Evolutionary conservation across 495 filamentous ascomycete genomes (phyloP).

Genomic region (Zalerion maritima): DNA sequence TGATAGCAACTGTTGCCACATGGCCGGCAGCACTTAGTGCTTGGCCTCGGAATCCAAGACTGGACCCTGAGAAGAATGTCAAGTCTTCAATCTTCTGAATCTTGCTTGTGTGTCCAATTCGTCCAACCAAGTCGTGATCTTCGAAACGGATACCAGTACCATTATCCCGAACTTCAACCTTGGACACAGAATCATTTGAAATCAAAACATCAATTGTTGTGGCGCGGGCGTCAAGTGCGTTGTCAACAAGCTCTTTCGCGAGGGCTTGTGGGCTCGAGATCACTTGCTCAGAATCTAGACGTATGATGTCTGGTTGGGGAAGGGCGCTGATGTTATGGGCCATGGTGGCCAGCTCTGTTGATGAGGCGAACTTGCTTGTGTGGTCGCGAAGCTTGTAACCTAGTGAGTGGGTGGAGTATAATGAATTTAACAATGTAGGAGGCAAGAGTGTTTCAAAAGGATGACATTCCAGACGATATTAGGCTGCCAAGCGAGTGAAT

Average conservation of each 20-base stretch:
- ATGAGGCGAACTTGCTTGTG: too few species aligned
- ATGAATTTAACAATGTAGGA: too few species aligned
- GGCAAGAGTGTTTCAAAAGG: too few species aligned
- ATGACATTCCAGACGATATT: too few species aligned
- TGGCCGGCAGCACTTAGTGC: conserved; percentile 68
- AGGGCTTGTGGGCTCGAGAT: conserved; percentile 59
- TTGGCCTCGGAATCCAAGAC: conserved; percentile 76
- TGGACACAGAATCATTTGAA: conserved; percentile 59
- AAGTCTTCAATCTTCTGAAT: conserved; percentile 60
- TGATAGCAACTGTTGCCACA: conserved; percentile 49
- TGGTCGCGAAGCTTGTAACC: too few species aligned
- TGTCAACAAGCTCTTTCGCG: conserved; percentile 87
- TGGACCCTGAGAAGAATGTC: conserved; percentile 44
- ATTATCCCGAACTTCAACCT: conserved; percentile 85
- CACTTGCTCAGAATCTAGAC: conserved; percentile 57
- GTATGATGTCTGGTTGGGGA: conserved; percentile 44
- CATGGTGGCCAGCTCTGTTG: conserved; percentile 40
- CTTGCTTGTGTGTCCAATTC: conserved; percentile 73
- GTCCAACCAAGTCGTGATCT: conserved; percentile 56
- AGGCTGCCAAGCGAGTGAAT: too few species aligned
- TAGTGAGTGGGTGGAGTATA: too few species aligned
- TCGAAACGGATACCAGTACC: conserved; percentile 62
- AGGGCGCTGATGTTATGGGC: conserved; percentile 58
- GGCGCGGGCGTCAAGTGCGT: conserved; percentile 72
- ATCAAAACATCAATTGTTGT: conserved; percentile 59